Evolutionary conservation across 768 basidiomycete species (phyloP), one percentile per base, ranked within the genome.

Genomic region (Lyophyllum shimeji): DNA sequence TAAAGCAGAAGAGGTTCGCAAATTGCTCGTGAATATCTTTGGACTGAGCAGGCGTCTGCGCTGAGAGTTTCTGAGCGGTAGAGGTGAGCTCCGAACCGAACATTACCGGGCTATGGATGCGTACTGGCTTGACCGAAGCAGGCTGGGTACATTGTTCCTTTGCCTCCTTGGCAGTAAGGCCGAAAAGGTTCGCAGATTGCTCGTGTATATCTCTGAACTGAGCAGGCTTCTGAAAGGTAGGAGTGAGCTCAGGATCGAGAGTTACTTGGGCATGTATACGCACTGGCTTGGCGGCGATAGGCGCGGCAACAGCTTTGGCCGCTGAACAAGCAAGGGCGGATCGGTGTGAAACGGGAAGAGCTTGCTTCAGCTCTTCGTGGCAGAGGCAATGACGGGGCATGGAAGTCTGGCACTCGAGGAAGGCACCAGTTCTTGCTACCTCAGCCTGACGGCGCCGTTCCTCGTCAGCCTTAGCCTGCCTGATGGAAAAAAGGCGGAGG

Each of bases 371-470:
- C 31, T 52, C 39, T 23, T 47, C 43, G 29, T 34, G 31, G 29
- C 50, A 44, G 47, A 23, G 20, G 23, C 29, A 47, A 9, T 42
- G 47, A 24, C 33, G 50, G 15, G 49, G 33, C 18, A 4, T 31
- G 18, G 52, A 21, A 23, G 34, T 17, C 34, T 43, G 45, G 12
- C 23, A 48, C 37, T 40, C 31, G 1, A 53, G 18, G 24, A 58
- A 33, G 7, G 52, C 40, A 40, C 18, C 43, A 20, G 37, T 15
- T 33, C 49, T 2, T 21, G 49, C 21, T 44, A 6, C 51, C 31
- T 52, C 51, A 3, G 42, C 31, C 34, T 54, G 53, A 44, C 58
- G 56, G 21, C 56, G 53, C 27, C 49, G 42, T 29, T 54, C 55
- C 20, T 42, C 13, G 13, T 57, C 48, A 20, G 46, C 40, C 40